Evolutionary conservation across 805 yeast species (phyloP).

Genomic region (Metschnikowia proteae): DNA sequence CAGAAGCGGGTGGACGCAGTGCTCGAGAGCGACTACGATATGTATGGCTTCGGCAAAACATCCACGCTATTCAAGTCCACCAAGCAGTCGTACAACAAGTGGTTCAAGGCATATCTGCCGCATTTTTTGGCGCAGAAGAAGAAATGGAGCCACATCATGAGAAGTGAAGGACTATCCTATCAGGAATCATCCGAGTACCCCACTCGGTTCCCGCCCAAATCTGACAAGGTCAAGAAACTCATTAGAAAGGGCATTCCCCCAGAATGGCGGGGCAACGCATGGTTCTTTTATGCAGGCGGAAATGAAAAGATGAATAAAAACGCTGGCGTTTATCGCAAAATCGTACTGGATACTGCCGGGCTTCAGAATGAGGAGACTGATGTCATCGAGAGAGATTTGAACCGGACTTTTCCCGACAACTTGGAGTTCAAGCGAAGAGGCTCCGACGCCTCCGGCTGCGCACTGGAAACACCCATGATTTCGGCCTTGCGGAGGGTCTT

Average conservation of each 20-base stretch:
- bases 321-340: conserved; percentile 66
- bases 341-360: conserved; percentile 55
- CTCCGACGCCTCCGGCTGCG: conserved; percentile 3
- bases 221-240: conserved; percentile 74
- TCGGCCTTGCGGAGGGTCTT: conserved; percentile 75
- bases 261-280: conserved; percentile 95
- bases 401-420: conserved; percentile 95
- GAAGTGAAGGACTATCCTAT: conserved; percentile 59
- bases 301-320: conserved; percentile 65
- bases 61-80: conserved; percentile 46
- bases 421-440: conserved; percentile 54
- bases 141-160: conserved; percentile 73
- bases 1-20: conserved; percentile 2
- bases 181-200: conserved; percentile 36
- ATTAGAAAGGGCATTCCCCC: conserved; percentile 93
- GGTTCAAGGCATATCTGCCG: conserved; percentile 70
- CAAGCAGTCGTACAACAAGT: conserved; percentile 56
- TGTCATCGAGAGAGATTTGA: conserved; percentile 88
- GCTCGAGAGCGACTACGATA: conserved; percentile 39
- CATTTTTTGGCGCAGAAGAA: conserved; percentile 61
- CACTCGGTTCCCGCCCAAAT: conserved; percentile 67
- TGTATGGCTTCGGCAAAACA: conserved; percentile 83
- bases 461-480: conserved; percentile 58
- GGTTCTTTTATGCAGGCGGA: conserved; percentile 94
- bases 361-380: conserved; percentile 75